Evolutionary conservation across 768 basidiomycete genomes (phyloP), one percentile per base, ranked within the genome.

Genomic region (Mycena galopus): DNA sequence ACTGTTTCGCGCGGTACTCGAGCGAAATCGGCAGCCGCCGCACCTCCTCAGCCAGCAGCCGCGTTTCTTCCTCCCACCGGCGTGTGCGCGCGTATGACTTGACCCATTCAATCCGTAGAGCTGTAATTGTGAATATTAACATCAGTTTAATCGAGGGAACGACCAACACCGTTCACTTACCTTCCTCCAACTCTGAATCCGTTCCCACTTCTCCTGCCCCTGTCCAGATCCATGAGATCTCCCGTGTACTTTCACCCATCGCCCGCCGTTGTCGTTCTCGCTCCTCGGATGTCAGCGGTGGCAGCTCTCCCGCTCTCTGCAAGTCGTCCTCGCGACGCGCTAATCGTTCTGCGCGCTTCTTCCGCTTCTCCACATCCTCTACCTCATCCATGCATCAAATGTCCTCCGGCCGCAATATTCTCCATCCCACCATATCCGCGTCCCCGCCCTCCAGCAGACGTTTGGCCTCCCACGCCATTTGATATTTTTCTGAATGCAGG

Each of bases 91-190:
- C 56, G 19, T 57, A 57, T 6, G 30, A 16, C 19, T 57, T 71
- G 1, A 42, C 47, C 65, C 68, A 76, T 32, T 76, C 75, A 21
- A 76, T 70, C 16, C 44, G 59, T 10, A 74, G 33, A 0, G 63
- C 75, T 75, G 7, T 35, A 21, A 17, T 25, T 37, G 35, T 7
- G 35, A 16, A n/a, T 11, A 25, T 44, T 47, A 23, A 16, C 4
- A 25, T 9, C 29, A 30, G 25, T n/a, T 27, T 3, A 12, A 14
- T 27, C 25, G 14, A 29, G 11, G 4, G 14, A 50, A 12, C 47
- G 14, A 6, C 42, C 35, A 37, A 37, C n/a, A n/a, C n/a, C n/a
- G n/a, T n/a, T n/a, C n/a, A 17, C 47, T 53, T 53, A 53, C 51
- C 51, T 19, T 57, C 56, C 21, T 57, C 56, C 27, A 62, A 9